phyloP scores from a whole-genome alignment of 306 rosid species.

The Arachis hypogaea region DNA sequence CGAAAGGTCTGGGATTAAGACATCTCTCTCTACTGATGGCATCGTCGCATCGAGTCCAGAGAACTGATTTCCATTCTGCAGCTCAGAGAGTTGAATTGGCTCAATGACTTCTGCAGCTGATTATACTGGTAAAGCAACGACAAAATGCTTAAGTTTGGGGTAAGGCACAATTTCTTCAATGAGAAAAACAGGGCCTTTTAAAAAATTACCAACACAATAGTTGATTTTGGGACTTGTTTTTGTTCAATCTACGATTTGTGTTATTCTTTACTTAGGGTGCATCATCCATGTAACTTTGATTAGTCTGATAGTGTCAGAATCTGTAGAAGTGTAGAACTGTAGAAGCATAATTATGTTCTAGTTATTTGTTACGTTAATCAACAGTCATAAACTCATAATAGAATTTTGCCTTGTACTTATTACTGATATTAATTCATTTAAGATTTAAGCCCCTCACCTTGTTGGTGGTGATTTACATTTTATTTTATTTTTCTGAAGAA shows the following conservation, averaged over 20 bases:
- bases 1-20: conserved; percentile 20
- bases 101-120: conserved; percentile 10
- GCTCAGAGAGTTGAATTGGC: conserved; percentile 22
- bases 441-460: neutral
- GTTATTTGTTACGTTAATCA: conserved; percentile 28
- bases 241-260: neutral
- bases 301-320: conserved; percentile 6
- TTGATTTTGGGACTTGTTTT: neutral
- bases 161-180: conserved; percentile 26
- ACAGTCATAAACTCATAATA: neutral
- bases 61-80: conserved; percentile 1
- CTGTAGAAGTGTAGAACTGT: conserved; percentile 1
- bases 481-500: neutral
- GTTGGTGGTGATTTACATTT: neutral
- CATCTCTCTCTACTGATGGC: conserved; percentile 19
- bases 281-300: conserved; percentile 7
- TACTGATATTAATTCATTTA: neutral
- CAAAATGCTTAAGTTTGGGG: conserved; percentile 19
- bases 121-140: conserved; percentile 18
- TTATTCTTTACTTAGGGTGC: neutral
- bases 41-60: conserved; percentile 26
- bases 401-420: conserved; percentile 16
- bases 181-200: conserved; percentile 17
- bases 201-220: neutral
- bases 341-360: conserved; percentile 13